A percentile compares a stretch with the other conserved stretches of the same genome.
Evolutionary conservation across 164 flowering plant species (phyloP).

Genomic region (Vitis cinerea): DNA sequence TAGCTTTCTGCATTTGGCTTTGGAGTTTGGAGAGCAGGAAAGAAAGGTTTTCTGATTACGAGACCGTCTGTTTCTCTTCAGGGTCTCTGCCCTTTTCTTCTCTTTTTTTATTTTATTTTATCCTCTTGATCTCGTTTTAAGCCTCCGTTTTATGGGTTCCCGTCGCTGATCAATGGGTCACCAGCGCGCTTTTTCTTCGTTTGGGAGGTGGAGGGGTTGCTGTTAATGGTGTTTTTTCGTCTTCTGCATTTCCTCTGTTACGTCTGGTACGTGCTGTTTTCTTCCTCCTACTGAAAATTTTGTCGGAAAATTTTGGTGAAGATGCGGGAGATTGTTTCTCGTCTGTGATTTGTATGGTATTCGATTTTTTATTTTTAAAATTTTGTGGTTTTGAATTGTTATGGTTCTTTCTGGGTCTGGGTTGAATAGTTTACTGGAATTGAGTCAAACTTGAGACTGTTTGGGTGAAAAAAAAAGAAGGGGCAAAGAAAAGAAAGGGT

Average conservation of each 20-base stretch:
- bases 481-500: neutral
- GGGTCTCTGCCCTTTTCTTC: neutral
- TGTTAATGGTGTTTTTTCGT: neutral
- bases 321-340: neutral
- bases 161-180: neutral
- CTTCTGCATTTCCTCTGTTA: conserved; percentile 6
- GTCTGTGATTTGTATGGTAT: neutral
- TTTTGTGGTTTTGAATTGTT: too few species aligned
- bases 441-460: too few species aligned
- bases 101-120: neutral
- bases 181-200: conserved; percentile 9
- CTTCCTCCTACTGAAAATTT: neutral
- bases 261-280: conserved; percentile 10
- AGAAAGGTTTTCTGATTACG: conserved; percentile 5
- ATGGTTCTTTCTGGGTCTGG: too few species aligned
- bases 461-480: neutral
- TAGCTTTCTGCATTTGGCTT: conserved; percentile 1
- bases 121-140: neutral
- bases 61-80: neutral
- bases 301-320: neutral
- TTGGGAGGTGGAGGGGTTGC: neutral
- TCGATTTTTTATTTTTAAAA: neutral
- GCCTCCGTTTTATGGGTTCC: neutral
- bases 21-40: conserved; percentile 12
- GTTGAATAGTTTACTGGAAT: too few species aligned